Conservation (phyloP, 176 grass and related monocot species). For the Tuctoria greenei region DNA sequence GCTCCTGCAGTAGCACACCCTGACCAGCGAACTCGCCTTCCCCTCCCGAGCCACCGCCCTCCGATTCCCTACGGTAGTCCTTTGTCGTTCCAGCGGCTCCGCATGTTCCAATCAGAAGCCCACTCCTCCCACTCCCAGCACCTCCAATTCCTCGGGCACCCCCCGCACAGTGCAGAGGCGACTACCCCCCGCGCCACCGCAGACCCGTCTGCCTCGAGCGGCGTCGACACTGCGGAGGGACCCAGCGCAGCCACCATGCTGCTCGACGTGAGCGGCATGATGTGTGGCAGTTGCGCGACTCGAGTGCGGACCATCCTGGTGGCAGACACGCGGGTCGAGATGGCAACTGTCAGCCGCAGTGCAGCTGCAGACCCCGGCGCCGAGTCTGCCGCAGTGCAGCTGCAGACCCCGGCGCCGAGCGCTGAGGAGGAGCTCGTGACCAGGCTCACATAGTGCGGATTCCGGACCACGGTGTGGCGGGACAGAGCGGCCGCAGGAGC, state of each 20-base stretch:
- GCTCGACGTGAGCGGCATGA: constrained; percentile 89
- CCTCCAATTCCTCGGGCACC: too few relatives aligned
- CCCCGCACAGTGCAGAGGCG: too few relatives aligned
- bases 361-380: constrained; percentile 42
- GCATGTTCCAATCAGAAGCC: too few relatives aligned
- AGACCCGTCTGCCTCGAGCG: constrained; percentile 41
- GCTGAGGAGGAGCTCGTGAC: constrained; percentile 59
- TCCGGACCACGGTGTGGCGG: constrained; percentile 55
- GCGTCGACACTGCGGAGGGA: constrained; percentile 23
- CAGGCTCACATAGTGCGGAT: constrained; percentile 69
- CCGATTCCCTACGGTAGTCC: too few relatives aligned
- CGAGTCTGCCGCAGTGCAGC: too few relatives aligned
- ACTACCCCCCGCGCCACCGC: too few relatives aligned
- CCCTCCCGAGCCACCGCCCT: too few relatives aligned
- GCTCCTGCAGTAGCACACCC: too few relatives aligned
- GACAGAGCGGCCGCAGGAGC: constrained; percentile 44
- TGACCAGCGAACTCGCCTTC: too few relatives aligned
- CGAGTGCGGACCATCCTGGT: constrained; percentile 69
- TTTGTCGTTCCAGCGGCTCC: not conserved
- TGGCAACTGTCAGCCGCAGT: constrained; percentile 74
- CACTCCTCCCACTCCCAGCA: not conserved
- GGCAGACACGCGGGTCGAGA: constrained; percentile 67
- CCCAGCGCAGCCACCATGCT: constrained; percentile 40
- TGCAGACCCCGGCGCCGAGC: constrained; percentile 29
- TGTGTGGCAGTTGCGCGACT: constrained; percentile 85